Evolutionary conservation across 2,329 filamentous ascomycete genomes (phyloP).

Genomic region (Fusarium sambucinum): DNA sequence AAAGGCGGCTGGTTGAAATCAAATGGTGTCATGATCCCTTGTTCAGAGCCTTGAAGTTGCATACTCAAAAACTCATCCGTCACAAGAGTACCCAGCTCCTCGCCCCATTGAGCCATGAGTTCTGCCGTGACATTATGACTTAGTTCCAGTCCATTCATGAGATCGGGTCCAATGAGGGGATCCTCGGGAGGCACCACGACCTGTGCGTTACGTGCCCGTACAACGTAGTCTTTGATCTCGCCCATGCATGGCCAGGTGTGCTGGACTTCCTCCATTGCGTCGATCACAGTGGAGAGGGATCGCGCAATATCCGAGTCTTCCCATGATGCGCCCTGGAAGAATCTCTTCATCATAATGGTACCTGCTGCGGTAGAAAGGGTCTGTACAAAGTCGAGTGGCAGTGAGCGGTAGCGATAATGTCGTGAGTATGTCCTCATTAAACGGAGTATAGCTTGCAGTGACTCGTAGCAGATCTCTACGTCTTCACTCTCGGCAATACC

Average conservation of each 20-base stretch:
- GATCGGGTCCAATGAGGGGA: conserved; percentile 49
- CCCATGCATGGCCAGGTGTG: conserved; percentile 61
- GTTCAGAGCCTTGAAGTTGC: conserved; percentile 49
- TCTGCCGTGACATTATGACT: conserved; percentile 41
- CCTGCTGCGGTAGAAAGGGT: conserved; percentile 62
- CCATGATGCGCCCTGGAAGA: conserved; percentile 56
- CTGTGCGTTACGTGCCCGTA: conserved; percentile 50
- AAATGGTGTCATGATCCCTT: conserved; percentile 46
- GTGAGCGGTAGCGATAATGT: conserved; percentile 58
- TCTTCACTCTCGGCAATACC: conserved; percentile 58
- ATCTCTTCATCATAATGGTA: conserved; percentile 60
- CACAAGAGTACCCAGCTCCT: conserved; percentile 52
- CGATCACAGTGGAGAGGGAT: conserved; percentile 61
- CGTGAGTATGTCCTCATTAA: conserved; percentile 59
- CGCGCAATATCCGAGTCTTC: conserved; percentile 61
- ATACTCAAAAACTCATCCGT: conserved; percentile 53
- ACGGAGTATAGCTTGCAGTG: conserved; percentile 59
- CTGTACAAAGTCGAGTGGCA: conserved; percentile 63
- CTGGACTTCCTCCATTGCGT: conserved; percentile 65
- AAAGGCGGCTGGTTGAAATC: conserved; percentile 49
- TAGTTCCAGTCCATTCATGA: conserved; percentile 52
- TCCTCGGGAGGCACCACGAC: conserved; percentile 50
- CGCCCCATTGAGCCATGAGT: conserved; percentile 48
- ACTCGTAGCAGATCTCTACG: conserved; percentile 64
- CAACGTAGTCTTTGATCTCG: conserved; percentile 55